Evolutionary conservation across 495 filamentous ascomycete species (phyloP), one percentile per base, ranked within the genome.

Genomic region (Hypoxylon intermedium): DNA sequence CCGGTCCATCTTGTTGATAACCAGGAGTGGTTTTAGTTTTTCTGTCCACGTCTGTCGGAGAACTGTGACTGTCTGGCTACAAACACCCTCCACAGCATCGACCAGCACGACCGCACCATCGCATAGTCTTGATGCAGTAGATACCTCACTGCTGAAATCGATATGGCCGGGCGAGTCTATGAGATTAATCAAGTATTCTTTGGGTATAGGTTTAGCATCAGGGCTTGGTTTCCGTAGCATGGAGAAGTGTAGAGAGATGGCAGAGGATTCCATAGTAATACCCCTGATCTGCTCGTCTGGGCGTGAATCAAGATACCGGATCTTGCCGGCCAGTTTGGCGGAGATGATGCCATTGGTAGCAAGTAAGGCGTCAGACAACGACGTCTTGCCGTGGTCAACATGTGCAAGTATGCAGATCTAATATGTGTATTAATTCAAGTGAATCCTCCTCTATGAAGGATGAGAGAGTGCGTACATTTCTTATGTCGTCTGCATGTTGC

Each of bases 331-430:
- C 60, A 99, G 78, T 70, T 97, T 97, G 34, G 93, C 89, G 9
- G 95, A 98, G 67, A 99, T 98, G 76, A 99, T 98, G 79, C 94
- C 94, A 84, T 99, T 99, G 63, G 95, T 97, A 74, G 95, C 92
- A 63, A 99, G 91, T 41, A 99, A 87, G 53, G 90, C 91, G 71
- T 99, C 94, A 38, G 93, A 95, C 60, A 99, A 87, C 16, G 95
- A 97, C 5, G 94, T 99, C 77, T 99, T 99, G 64, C 94, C 94
- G 81, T 99, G 94, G 70, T 99, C 94, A 67, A 98, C 94, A 72
- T 98, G 94, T 24, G 94, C 94, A 48, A 98, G 79, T 67, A 98
- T 97, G 75, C 94, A 98, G 58, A 98, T 97, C 93, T 98, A 50
- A 21, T 6, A 21, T 46, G n/a, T 37, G 60, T n/a, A n/a, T 42